Evolutionary conservation across 2,329 filamentous ascomycete species (phyloP).

Genomic region (Aspergillus aculeatinus): DNA sequence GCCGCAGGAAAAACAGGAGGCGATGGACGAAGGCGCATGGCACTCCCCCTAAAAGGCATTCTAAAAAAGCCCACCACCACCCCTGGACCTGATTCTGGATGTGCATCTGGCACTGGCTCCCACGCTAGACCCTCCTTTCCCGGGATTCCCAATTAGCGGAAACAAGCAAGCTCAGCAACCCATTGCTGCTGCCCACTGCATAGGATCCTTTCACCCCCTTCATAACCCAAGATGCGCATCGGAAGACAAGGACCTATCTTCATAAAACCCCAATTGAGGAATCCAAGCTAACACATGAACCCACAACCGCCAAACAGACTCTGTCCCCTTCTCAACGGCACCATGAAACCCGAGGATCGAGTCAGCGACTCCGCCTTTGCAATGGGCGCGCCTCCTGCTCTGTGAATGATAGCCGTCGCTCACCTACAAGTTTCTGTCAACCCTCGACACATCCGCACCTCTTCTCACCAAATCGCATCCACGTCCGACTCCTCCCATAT

Average conservation of each 20-base stretch:
- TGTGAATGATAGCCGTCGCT: constrained; percentile 11
- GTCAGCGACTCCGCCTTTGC: constrained; percentile 49
- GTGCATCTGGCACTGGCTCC: not conserved
- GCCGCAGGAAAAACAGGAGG: not conserved
- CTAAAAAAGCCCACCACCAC: not conserved
- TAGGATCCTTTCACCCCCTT: not conserved
- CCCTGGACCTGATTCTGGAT: not conserved
- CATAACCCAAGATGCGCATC: not conserved
- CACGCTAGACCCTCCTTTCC: not conserved
- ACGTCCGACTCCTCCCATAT: not conserved
- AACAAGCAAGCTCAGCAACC: not conserved
- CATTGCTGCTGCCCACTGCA: not conserved
- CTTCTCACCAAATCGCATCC: not conserved
- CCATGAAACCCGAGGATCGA: constrained; percentile 60
- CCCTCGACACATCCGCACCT: not conserved
- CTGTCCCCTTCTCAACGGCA: constrained; percentile 82
- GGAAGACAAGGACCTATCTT: not conserved
- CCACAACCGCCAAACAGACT: constrained; percentile 52
- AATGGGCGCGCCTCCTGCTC: constrained; percentile 44
- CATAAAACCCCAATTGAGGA: not conserved
- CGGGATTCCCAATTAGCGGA: not conserved
- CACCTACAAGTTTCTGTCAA: constrained; percentile 6
- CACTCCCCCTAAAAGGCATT: not conserved
- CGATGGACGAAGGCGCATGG: not conserved
- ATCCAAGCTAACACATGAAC: constrained; percentile 8